Base-by-base conservation (phyloP, 768 basidiomycete genomes). In the Clitopilus hobsonii region DNA sequence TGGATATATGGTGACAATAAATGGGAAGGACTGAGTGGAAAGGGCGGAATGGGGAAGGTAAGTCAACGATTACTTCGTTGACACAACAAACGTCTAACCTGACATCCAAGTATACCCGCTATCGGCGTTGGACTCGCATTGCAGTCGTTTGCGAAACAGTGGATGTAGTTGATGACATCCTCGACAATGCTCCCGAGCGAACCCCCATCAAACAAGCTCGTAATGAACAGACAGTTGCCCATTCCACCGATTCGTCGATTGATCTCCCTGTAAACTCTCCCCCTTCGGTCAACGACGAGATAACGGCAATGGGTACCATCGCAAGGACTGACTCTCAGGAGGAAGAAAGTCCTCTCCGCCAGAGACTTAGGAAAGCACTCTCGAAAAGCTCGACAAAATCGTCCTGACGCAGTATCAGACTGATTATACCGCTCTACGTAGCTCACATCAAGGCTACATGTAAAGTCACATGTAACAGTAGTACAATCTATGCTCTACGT, bases 1-100 rank as follows among this genome's bases (percentile, higher is more conserved):
- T 98, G 94, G 94, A 80, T 94, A 5, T 97, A 94, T 63, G 88
- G 86, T 1, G 94, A 95, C 61, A 98, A 98, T 68, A 96, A 97
- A 67, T 98, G 94, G 94, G 94, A 97, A 65, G 79, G 74, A 18
- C 75, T 80, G 45, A 85, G 83, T 53, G 74, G 75, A 54, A 88
- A 86, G 60, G 91, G 91, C 49, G 91, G 92, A 5, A 81, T 95
- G 72, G 89, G 94, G 67, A 94, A 94, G 76, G 86, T 86, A 38
- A 38, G 72, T 62, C 23, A 23, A 26, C 23, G 6, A 29, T 23
- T 10, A n/a, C 24, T 16, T 57, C 18, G 30, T 20, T 27, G 32
- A 16, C n/a, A 28, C 26, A 23, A 36, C 29, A 24, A 61, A 6
- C 52, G 16, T 26, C 5, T 52, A 29, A 29, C 41, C 54, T 24